Evolutionary conservation across 495 filamentous ascomycete species (phyloP), one percentile per base, ranked within the genome.

Genomic region (Aspergillus hancockii): DNA sequence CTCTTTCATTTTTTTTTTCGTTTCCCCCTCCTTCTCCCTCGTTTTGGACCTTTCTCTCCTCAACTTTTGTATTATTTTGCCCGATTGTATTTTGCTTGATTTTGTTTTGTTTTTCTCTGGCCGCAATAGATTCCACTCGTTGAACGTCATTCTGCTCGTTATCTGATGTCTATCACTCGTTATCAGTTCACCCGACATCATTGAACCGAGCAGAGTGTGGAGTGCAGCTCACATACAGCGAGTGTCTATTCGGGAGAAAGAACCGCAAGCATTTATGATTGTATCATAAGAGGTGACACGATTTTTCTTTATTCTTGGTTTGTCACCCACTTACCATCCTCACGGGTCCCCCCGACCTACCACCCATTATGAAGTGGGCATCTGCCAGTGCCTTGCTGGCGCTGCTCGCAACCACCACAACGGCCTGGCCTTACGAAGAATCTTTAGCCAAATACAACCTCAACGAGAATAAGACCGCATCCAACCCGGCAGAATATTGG

Each of bases 401-500:
- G 22, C 59, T 73, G 19, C 60, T 75, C 18, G 56, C 65, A 41
- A 45, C 53, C 14, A 45, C 66, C 1, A 63, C 67, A 40, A 49
- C 32, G 40, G 74, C 73, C 54, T 83, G 86, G 67, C 76, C 75
- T 21, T 88, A 82, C 63, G 79, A 85, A 54, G 74, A 81, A 28
- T 58, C 72, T 9, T 68, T 85, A 31, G 64, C 71, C 31, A 69
- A 71, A 16, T 87, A 79, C 69, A 89, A 88, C 52, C 70, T 89
- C 61, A 90, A 90, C 62, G 70, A 78, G 22, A 88, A 89, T 67
- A 60, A 79, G 58, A 67, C 73, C 9, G 86, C 88, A 3, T 75
- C 62, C 4, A 66, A 77, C 56, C 85, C 87, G 1, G 70, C 83
- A 8, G 79, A 90, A 32, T 90, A 90, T 71, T 82, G 57, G 57